A percentile compares a stretch with the other conserved stretches of the same genome.
phyloP scores from a whole-genome alignment of 331 rosid species.

The Malus hybrid region DNA sequence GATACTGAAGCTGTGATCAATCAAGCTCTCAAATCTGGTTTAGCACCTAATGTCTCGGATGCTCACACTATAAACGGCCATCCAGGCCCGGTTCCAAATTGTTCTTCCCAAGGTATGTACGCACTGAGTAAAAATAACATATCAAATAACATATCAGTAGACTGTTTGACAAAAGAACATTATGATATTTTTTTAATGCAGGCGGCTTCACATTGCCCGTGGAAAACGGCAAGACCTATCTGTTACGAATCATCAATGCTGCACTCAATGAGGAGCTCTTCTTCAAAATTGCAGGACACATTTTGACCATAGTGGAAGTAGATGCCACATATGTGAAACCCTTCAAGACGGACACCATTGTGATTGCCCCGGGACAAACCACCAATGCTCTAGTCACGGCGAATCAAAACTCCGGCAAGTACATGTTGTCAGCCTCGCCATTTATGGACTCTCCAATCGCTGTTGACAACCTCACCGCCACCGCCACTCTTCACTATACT shows the following conservation, averaged over 20 bases:
- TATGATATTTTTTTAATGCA: not conserved
- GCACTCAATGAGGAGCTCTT: too few relatives aligned
- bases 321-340: conserved; percentile 78
- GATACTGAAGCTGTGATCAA: conserved; percentile 82
- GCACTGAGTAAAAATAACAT: not conserved
- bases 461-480: conserved; percentile 58
- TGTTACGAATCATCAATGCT: conserved; percentile 46
- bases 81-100: conserved; percentile 57
- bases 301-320: conserved; percentile 37
- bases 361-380: conserved; percentile 85
- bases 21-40: conserved; percentile 67
- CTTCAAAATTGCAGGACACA: too few relatives aligned
- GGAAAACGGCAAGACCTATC: conserved; percentile 51
- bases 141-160: too few relatives aligned
- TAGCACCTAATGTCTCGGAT: conserved; percentile 88
- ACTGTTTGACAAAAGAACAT: not conserved
- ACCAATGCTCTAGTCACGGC: conserved; percentile 62
- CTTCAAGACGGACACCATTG: conserved; percentile 45
- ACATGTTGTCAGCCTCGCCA: conserved; percentile 52
- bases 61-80: conserved; percentile 89
- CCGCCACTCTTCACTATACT: conserved; percentile 60
- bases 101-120: conserved; percentile 50
- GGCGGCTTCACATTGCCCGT: conserved; percentile 54
- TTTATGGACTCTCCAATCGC: conserved; percentile 60
- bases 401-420: conserved; percentile 50